Evolutionary conservation across 306 rosid species (phyloP), one percentile per base, ranked within the genome.

Genomic region (Ochetophila trinervis): DNA sequence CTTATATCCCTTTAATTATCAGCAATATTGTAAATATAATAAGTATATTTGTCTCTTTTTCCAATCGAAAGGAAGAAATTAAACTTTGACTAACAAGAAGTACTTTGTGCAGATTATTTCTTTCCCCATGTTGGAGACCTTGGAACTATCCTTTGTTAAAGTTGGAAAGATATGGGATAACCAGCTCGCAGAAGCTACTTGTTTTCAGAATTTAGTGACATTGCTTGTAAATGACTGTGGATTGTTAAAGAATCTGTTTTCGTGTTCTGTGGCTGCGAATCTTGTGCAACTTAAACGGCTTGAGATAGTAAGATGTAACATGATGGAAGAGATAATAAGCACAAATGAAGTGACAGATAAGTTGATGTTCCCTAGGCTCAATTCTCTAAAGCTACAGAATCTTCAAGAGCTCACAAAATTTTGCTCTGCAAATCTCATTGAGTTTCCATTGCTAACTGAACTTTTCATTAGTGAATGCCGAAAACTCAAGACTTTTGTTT

Each of bases 251-350:
- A 23, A 56, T 56, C 37, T 56, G 5, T 56, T 56, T 6, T 14
- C 36, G 15, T 6, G 20, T 24, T 56, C 37, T 24, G 60, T 14
- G n/a, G 36, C 60, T 12, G 18, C 2, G 40, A 56, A 14, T 56
- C 60, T 56, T n/a, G 20, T 27, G 19, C 60, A 56, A 56, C 60
- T 56, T 17, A 24, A 24, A 23, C n/a, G 9, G 16, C 60, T 55
- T 27, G 37, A 13, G 37, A 23, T 55, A 8, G 16, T 10, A 55
- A 2, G 23, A 24, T 55, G 37, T 13, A 4, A 2, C 2, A 13
- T 56, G 40, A 21, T 53, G 58, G 35, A 54, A 11, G 34, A 22
- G 59, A 54, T 54, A 2, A 54, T 54, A 22, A 54, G 59, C 59
- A 8, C 34, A 3, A 2, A 54, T 22, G 16, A 21, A 22, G 21